Evolutionary conservation across 495 filamentous ascomycete species (phyloP).

Genomic region (Chaetomium fimeti): DNA sequence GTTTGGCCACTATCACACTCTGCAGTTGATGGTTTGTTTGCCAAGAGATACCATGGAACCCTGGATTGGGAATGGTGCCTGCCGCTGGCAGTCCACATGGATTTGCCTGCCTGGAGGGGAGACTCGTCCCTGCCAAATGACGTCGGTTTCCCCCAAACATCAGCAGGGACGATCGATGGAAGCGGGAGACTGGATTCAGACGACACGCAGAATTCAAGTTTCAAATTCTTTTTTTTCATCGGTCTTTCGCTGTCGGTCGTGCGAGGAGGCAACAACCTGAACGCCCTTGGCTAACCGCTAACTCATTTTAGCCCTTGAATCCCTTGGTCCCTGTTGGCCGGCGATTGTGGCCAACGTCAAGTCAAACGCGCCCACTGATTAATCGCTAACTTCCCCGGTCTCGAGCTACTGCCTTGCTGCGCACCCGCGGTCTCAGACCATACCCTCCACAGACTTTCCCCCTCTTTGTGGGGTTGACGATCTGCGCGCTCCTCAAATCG

Average conservation of each 20-base stretch:
- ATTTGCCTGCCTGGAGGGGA: slow-evolving; percentile 14
- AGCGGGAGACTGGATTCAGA: neutral
- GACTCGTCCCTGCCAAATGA: slow-evolving; percentile 22
- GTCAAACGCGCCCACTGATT: too few relatives aligned
- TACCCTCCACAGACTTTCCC: neutral
- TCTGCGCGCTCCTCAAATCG: slow-evolving; percentile 11
- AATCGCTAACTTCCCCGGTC: neutral
- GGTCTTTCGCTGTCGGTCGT: neutral
- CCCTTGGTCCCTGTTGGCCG: neutral
- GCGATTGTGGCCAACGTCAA: slow-evolving; percentile 4
- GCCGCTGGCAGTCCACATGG: slow-evolving; percentile 1
- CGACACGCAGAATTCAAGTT: slow-evolving; percentile 6
- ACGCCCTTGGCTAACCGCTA: neutral
- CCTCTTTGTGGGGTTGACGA: slow-evolving; percentile 15
- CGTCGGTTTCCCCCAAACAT: slow-evolving; percentile 22
- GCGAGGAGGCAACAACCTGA: neutral
- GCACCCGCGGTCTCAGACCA: neutral
- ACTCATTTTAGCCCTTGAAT: too few relatives aligned
- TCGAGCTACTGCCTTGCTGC: neutral
- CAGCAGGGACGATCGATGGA: neutral
- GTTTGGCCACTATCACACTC: neutral
- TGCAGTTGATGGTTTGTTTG: slow-evolving; percentile 7
- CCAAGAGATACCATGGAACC: slow-evolving; percentile 17
- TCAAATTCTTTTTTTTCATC: neutral
- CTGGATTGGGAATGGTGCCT: slow-evolving; percentile 1